phyloP scores from a whole-genome alignment of 352 stramenopile species.

The Thalassiosira mediterranea region DNA sequence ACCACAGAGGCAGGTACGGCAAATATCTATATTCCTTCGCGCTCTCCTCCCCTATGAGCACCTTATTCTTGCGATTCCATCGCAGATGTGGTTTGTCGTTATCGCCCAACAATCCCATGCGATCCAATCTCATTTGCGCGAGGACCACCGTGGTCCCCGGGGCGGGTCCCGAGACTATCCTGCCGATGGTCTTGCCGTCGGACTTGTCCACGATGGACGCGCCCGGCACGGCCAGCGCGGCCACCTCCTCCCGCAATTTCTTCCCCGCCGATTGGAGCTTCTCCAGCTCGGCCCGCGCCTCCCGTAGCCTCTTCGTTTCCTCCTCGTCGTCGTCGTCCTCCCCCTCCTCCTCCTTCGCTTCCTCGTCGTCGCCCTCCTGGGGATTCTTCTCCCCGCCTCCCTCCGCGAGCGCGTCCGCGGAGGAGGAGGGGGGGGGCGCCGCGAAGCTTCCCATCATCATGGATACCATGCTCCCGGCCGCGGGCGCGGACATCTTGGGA shows the following conservation, averaged over 20 bases:
- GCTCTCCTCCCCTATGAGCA: constrained; percentile 68
- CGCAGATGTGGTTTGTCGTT: no score
- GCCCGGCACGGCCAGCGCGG: constrained; percentile 39
- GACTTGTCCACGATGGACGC: constrained; percentile 71
- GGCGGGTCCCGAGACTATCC: constrained; percentile 67
- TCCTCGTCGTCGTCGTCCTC: constrained; percentile 25
- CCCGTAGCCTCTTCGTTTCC: background rate
- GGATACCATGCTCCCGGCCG: constrained; percentile 60
- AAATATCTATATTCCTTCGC: constrained; percentile 70
- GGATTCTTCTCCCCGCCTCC: constrained; percentile 11
- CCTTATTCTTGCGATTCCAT: constrained; percentile 72
- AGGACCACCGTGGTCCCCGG: constrained; percentile 72
- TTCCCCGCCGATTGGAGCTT: constrained; percentile 31
- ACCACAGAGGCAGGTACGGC: constrained; percentile 80
- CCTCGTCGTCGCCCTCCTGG: constrained; percentile 3
- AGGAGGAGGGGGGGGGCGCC: no score
- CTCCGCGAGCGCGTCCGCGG: background rate
- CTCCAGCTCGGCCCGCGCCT: constrained; percentile 43
- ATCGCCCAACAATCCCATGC: constrained; percentile 61
- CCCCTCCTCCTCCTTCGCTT: constrained; percentile 3
- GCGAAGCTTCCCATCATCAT: constrained; percentile 64
- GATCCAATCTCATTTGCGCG: constrained; percentile 78
- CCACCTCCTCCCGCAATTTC: constrained; percentile 53
- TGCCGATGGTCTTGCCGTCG: constrained; percentile 78
- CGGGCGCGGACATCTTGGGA: constrained; percentile 65